Conservation (phyloP, 371 early-diverging fungal genomes). For the Mucor ambiguus region DNA sequence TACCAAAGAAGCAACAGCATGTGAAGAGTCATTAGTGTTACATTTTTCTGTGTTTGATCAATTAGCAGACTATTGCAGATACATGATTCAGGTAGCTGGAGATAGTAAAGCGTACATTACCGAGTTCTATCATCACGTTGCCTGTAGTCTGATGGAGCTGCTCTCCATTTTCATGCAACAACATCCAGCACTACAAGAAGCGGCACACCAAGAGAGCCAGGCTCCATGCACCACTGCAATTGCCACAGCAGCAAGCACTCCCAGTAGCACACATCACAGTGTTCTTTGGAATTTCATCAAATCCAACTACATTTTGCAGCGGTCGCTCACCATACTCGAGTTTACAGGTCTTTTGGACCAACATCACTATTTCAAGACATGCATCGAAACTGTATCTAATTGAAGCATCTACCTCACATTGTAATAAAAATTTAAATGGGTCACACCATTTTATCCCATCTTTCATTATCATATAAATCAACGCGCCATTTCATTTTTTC, state of each 20-base stretch:
- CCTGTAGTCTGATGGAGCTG: slow-evolving; percentile 5
- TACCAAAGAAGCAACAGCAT: background rate
- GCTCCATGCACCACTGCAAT: background rate
- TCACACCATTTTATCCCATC: background rate
- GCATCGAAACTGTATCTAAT: slow-evolving; percentile 1
- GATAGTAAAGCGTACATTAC: slow-evolving; percentile 12
- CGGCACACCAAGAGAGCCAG: background rate
- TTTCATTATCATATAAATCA: background rate
- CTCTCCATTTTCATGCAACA: slow-evolving; percentile 5
- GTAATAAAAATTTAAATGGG: background rate
- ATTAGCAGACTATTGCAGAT: slow-evolving; percentile 6
- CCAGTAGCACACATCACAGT: background rate
- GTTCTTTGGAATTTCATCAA: slow-evolving; percentile 10
- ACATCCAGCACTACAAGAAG: background rate
- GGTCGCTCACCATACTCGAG: slow-evolving; percentile 1
- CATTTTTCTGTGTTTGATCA: slow-evolving; percentile 15
- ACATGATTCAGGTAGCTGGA: background rate
- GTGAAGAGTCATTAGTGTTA: slow-evolving; percentile 2
- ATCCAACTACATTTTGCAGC: slow-evolving; percentile 9
- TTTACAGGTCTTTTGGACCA: slow-evolving; percentile 13
- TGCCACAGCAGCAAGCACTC: background rate
- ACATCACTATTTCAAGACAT: slow-evolving; percentile 1
- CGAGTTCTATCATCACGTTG: slow-evolving; percentile 16
- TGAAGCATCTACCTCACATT: background rate
- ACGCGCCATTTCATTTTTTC: background rate